These are phyloP conservation scores for Backusella psychrophila DNA, from an alignment of 192 early-diverging fungal genomes.

Conservation along the genomic window DNA sequence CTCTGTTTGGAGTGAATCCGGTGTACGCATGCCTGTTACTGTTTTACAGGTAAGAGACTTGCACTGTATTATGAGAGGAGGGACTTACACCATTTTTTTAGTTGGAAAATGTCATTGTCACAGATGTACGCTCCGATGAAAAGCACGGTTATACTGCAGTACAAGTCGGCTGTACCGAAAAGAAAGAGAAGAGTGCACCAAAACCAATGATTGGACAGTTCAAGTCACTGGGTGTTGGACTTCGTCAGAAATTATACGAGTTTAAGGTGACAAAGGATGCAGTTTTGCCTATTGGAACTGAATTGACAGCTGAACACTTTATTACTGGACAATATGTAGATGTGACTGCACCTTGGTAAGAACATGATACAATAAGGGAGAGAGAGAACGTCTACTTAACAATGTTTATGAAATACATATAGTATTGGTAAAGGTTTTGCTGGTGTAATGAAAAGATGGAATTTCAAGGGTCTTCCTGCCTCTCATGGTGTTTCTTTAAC, in stretches of 20 bases:
- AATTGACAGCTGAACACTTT: constrained; percentile 85
- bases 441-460: constrained; percentile 97
- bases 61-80: too few relatives aligned
- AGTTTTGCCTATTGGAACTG: constrained; percentile 72
- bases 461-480: constrained; percentile 88
- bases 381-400: neutral
- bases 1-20: constrained; percentile 92
- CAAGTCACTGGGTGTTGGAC: constrained; percentile 61
- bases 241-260: constrained; percentile 79
- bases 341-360: constrained; percentile 77
- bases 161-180: constrained; percentile 66
- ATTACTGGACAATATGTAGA: constrained; percentile 96
- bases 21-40: constrained; percentile 86
- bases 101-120: constrained; percentile 70
- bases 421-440: constrained; percentile 91
- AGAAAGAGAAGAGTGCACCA: constrained; percentile 59
- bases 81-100: constrained; percentile 16
- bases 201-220: constrained; percentile 79
- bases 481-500: constrained; percentile 91
- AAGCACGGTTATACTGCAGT: constrained; percentile 57
- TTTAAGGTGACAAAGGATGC: constrained; percentile 88
- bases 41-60: constrained; percentile 64
- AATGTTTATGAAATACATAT: neutral
- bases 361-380: too few relatives aligned
- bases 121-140: constrained; percentile 51